Evolutionary conservation across 2,329 filamentous ascomycete species (phyloP).

Genomic region (Xylariaceae sp.): DNA sequence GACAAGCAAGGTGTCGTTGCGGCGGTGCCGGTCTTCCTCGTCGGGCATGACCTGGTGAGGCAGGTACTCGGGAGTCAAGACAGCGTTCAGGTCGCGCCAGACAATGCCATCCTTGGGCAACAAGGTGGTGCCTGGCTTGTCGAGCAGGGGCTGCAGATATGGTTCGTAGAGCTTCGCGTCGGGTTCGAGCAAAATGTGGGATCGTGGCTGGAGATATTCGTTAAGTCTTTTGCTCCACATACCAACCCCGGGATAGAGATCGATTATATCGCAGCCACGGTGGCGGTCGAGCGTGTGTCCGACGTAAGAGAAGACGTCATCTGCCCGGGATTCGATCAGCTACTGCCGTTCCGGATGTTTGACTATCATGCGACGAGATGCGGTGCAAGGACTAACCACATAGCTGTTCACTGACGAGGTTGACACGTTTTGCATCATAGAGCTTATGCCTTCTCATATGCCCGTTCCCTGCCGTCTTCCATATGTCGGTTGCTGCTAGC

Average conservation of each 20-base stretch:
- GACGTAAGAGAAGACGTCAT: constrained; percentile 67
- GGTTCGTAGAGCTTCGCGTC: constrained; percentile 52
- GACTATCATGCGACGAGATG: too few relatives aligned
- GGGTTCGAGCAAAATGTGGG: constrained; percentile 78
- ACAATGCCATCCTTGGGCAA: constrained; percentile 53
- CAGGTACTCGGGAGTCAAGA: constrained; percentile 47
- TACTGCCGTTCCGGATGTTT: too few relatives aligned
- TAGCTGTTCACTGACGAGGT: constrained; percentile 47
- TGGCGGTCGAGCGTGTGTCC: constrained; percentile 63
- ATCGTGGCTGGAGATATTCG: constrained; percentile 67
- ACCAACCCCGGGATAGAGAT: constrained; percentile 76
- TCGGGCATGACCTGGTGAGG: constrained; percentile 47
- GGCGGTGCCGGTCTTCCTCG: constrained; percentile 36
- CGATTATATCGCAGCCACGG: constrained; percentile 76
- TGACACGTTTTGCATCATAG: constrained; percentile 40
- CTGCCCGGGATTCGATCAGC: constrained; percentile 34
- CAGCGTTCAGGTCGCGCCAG: constrained; percentile 51
- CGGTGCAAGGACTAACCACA: constrained; percentile 41
- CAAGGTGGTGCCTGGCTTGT: constrained; percentile 43
- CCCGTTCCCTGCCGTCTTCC: too few relatives aligned
- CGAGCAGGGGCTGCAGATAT: constrained; percentile 55
- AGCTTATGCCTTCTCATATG: neutral
- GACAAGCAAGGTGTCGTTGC: constrained; percentile 70
- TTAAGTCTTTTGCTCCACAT: constrained; percentile 76
- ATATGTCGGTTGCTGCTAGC: constrained; percentile 19